phyloP scores from a whole-genome alignment of 192 early-diverging fungal species.

The Radiomyces spectabilis region DNA sequence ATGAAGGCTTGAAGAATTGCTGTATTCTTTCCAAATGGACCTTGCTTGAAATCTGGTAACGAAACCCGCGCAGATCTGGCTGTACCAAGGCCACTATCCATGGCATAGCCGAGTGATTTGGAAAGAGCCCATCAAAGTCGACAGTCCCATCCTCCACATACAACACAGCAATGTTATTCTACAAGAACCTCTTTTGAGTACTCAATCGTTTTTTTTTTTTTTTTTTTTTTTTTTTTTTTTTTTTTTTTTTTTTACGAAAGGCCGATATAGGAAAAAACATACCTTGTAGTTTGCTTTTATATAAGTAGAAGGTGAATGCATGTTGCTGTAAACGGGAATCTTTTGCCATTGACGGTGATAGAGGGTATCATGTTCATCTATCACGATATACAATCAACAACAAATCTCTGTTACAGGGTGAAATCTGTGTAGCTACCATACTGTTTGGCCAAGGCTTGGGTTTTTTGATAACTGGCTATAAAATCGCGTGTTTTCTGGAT shows the following conservation, averaged over 20 bases:
- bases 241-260: no score
- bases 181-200: neutral
- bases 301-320: slow-evolving; percentile 3
- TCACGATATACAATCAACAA: slow-evolving; percentile 3
- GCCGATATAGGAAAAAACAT: neutral
- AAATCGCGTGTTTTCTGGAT: neutral
- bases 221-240: no score
- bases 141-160: slow-evolving; percentile 22
- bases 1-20: no score
- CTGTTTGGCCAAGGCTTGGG: slow-evolving; percentile 3
- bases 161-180: slow-evolving; percentile 23
- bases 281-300: slow-evolving; percentile 9
- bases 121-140: slow-evolving; percentile 1
- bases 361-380: neutral
- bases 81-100: slow-evolving; percentile 19
- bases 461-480: neutral
- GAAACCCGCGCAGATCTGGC: slow-evolving; percentile 17
- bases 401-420: neutral
- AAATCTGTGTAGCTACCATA: slow-evolving; percentile 6
- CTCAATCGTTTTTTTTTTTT: neutral
- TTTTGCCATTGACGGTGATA: slow-evolving; percentile 6
- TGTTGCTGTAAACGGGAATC: slow-evolving; percentile 3
- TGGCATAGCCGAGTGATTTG: neutral
- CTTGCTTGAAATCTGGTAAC: slow-evolving; percentile 14
- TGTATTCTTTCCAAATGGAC: no score